Evolutionary conservation across 108 stramenopile genomes (phyloP).

Genomic region (Nitzschia sp.): DNA sequence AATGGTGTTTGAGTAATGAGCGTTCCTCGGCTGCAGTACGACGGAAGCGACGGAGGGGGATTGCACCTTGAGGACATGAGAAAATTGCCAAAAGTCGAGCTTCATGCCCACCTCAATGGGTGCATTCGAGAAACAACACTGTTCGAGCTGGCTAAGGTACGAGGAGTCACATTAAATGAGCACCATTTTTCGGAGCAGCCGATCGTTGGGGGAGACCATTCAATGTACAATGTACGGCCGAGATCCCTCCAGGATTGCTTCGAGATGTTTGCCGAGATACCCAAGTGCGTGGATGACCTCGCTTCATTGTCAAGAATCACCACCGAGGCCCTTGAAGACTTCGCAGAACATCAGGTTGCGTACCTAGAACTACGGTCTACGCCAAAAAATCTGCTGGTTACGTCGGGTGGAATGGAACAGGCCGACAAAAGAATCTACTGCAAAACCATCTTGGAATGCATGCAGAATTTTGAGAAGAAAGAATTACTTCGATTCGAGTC

Average conservation of each 20-base stretch:
- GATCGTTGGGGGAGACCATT: neutral
- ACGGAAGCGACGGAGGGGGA: too few species aligned
- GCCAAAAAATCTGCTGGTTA: constrained; percentile 56
- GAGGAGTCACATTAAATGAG: constrained; percentile 38
- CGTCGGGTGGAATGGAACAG: neutral
- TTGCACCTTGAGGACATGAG: neutral
- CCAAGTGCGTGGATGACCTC: constrained; percentile 58
- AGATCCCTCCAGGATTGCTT: constrained; percentile 78
- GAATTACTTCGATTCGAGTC: constrained; percentile 37
- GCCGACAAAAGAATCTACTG: constrained; percentile 62
- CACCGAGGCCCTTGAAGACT: constrained; percentile 73
- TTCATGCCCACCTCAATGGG: constrained; percentile 92
- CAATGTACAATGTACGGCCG: constrained; percentile 45
- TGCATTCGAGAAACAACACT: constrained; percentile 82
- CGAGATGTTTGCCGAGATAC: constrained; percentile 79
- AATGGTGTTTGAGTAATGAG: too few species aligned
- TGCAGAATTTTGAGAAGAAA: constrained; percentile 50
- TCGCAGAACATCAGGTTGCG: constrained; percentile 61
- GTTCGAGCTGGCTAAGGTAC: constrained; percentile 59
- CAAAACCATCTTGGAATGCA: constrained; percentile 47
- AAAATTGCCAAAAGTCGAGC: constrained; percentile 68
- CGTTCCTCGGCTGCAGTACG: too few species aligned
- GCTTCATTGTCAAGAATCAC: constrained; percentile 59
- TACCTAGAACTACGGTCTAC: constrained; percentile 89
- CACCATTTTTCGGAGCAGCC: constrained; percentile 29